Evolutionary conservation across 371 early-diverging fungal species (phyloP).

Genomic region (Nematocida homosporus): DNA sequence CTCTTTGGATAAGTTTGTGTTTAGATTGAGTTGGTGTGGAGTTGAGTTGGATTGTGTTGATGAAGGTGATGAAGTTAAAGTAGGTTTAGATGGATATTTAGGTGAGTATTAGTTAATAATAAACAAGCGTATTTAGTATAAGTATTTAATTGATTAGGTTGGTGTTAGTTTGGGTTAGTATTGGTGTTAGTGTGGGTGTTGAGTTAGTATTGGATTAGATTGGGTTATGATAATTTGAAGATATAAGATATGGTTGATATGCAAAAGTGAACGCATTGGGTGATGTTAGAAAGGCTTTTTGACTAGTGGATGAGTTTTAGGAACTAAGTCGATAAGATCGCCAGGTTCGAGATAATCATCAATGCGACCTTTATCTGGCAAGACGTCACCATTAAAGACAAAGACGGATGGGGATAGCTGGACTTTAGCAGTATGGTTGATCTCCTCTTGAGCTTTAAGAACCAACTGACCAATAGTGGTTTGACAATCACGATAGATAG

Average conservation of each 20-base stretch:
- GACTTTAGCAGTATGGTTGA: conserved; percentile 5
- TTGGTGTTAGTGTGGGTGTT: no score
- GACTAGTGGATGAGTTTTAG: not conserved
- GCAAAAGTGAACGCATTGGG: not conserved
- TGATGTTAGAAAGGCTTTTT: not conserved
- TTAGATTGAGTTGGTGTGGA: not conserved
- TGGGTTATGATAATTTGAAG: no score
- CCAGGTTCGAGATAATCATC: conserved; percentile 7
- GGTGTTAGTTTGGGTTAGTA: no score
- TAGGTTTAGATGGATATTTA: not conserved
- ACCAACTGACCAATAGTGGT: conserved; percentile 10
- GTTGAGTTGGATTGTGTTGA: not conserved
- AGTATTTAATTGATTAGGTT: no score
- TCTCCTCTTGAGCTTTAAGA: not conserved
- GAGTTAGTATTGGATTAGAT: no score
- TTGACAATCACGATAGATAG: not conserved
- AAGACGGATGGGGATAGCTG: not conserved
- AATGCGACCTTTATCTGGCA: conserved; percentile 10
- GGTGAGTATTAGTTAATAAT: no score
- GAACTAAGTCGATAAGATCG: conserved; percentile 30
- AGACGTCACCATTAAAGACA: conserved; percentile 32
- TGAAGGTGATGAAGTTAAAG: not conserved
- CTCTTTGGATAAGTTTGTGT: conserved; percentile 64
- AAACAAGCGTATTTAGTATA: no score
- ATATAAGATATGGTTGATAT: no score